Conservation (phyloP, 1,139 yeast species). For the Yamadazyma friedrichii region DNA sequence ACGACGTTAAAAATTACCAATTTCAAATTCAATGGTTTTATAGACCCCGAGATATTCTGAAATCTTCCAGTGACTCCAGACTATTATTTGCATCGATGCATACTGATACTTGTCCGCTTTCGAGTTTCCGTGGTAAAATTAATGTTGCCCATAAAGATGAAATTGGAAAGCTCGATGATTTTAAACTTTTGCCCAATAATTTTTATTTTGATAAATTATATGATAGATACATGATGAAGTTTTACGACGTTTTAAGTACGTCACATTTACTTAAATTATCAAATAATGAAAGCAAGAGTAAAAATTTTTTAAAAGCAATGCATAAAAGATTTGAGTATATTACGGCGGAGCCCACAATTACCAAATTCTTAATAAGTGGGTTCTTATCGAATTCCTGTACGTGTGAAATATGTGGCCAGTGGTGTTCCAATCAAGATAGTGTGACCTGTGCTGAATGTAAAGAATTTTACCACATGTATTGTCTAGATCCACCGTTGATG, state of each 20-base stretch:
- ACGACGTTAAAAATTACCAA: slow-evolving; percentile 46
- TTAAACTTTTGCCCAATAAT: slow-evolving; percentile 57
- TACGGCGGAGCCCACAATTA: slow-evolving; percentile 70
- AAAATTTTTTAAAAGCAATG: slow-evolving; percentile 59
- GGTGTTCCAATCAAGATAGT: slow-evolving; percentile 78
- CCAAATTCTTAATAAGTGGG: slow-evolving; percentile 61
- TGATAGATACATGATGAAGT: slow-evolving; percentile 82
- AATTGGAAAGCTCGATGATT: slow-evolving; percentile 57
- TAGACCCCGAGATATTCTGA: slow-evolving; percentile 81
- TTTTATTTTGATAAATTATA: slow-evolving; percentile 86
- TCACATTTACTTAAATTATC: slow-evolving; percentile 10
- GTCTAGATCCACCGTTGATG: slow-evolving; percentile 81
- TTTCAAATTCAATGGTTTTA: slow-evolving; percentile 90
- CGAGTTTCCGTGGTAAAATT: slow-evolving; percentile 74
- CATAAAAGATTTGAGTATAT: slow-evolving; percentile 69
- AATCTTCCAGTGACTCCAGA: slow-evolving; percentile 68
- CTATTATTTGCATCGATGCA: slow-evolving; percentile 83
- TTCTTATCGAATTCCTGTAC: slow-evolving; percentile 53
- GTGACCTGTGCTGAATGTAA: slow-evolving; percentile 82
- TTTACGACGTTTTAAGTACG: slow-evolving; percentile 61
- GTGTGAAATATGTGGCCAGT: slow-evolving; percentile 76
- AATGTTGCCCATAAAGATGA: slow-evolving; percentile 67
- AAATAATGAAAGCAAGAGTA: slow-evolving; percentile 37
- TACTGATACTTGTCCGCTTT: slow-evolving; percentile 77
- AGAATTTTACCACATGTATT: slow-evolving; percentile 71